A percentile compares a stretch with the other conserved stretches of the same genome.
Conservation (phyloP, 2,329 filamentous ascomycete species). For the Xylariales sp. region DNA sequence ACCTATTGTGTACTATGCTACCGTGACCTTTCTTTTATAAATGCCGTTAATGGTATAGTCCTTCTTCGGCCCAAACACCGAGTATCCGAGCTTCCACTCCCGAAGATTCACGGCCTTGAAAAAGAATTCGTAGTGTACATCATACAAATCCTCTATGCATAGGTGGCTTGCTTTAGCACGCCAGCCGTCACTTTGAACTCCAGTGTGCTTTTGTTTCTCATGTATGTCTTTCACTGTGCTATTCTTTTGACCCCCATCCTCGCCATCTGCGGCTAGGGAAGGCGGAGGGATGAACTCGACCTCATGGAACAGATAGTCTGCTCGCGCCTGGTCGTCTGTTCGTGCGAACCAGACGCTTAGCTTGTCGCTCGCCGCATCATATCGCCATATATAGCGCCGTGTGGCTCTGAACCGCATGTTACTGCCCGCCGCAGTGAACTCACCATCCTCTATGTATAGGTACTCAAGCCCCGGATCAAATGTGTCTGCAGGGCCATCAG, state of each 20-base stretch:
- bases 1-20: neutral
- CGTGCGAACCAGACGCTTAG: conserved; percentile 81
- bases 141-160: conserved; percentile 78
- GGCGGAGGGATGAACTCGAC: conserved; percentile 67
- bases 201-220: conserved; percentile 6
- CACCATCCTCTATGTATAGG: conserved; percentile 75
- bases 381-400: conserved; percentile 78
- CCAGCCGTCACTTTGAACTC: conserved; percentile 56
- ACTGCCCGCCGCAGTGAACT: conserved; percentile 65
- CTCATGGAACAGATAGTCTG: conserved; percentile 81
- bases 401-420: conserved; percentile 70
- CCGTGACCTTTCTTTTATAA: conserved; percentile 56
- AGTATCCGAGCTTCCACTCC: conserved; percentile 71
- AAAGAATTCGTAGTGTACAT: conserved; percentile 75
- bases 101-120: conserved; percentile 68
- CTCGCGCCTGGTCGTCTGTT: conserved; percentile 68
- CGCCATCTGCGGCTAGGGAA: conserved; percentile 16
- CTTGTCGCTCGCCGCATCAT: conserved; percentile 68
- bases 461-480: conserved; percentile 66
- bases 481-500: conserved; percentile 35
- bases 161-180: conserved; percentile 74
- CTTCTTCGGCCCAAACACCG: conserved; percentile 78
- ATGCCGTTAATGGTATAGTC: conserved; percentile 72
- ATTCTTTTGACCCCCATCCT: conserved; percentile 19
- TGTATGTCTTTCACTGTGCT: conserved; percentile 31